A percentile compares a stretch with the other conserved stretches of the same genome.
These are phyloP conservation scores for Craterostigma plantagineum DNA, from an alignment of 257 asterid genomes.

Conservation along the genomic window DNA sequence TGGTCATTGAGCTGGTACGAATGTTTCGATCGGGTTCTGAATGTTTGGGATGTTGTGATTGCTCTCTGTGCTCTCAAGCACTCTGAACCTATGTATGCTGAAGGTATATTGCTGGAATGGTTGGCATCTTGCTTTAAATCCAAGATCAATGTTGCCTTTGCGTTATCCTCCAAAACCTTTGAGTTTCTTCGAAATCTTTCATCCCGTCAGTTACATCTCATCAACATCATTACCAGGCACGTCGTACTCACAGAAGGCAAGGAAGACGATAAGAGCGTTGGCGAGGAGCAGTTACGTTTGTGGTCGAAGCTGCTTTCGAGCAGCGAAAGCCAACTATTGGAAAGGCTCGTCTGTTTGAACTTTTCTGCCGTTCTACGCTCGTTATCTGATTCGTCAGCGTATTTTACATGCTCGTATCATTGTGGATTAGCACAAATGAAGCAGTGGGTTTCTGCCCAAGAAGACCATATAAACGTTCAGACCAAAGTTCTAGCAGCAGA, in stretches of 20 bases:
- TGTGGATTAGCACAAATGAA: conserved; percentile 58
- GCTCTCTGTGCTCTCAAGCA: conserved; percentile 59
- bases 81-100: conserved; percentile 31
- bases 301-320: conserved; percentile 46
- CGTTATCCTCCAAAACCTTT: conserved; percentile 19
- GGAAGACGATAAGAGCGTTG: conserved; percentile 12
- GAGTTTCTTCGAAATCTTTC: conserved; percentile 26
- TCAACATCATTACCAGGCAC: conserved; percentile 48
- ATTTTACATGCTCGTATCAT: conserved; percentile 27
- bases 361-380: conserved; percentile 23
- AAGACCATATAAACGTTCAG: conserved; percentile 22
- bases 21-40: conserved; percentile 29
- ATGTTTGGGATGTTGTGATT: conserved; percentile 60
- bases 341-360: conserved; percentile 44
- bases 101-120: conserved; percentile 46
- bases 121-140: conserved; percentile 29
- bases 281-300: conserved; percentile 14
- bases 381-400: conserved; percentile 13
- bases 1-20: conserved; percentile 48
- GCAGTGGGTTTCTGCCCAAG: conserved; percentile 47
- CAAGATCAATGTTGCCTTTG: conserved; percentile 15
- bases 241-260: conserved; percentile 30
- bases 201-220: conserved; percentile 62
- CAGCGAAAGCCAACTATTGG: conserved; percentile 62
- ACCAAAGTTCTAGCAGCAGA: conserved; percentile 29